Conservation (phyloP, 331 rosid genomes). For the Pyracantha coccinea region DNA sequence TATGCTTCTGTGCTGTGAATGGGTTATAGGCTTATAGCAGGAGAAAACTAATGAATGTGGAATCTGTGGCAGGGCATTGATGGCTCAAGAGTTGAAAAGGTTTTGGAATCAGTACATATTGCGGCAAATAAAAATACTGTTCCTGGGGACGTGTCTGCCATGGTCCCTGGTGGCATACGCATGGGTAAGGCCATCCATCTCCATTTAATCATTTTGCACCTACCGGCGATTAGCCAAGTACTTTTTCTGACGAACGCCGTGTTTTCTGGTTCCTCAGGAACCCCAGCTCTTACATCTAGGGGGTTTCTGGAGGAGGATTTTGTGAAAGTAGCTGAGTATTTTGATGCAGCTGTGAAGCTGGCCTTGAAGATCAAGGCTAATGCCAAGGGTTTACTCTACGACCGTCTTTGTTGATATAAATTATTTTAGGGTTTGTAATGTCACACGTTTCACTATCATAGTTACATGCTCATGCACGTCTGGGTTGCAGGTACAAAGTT, state of each 20-base stretch:
- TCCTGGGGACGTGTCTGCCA: constrained; percentile 94
- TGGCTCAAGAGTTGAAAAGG: constrained; percentile 92
- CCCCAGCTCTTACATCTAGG: constrained; percentile 93
- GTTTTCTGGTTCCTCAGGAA: constrained; percentile 38
- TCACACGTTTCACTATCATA: neutral
- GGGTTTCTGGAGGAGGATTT: constrained; percentile 81
- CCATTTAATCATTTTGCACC: constrained; percentile 5
- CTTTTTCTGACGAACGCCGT: constrained; percentile 6
- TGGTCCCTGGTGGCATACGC: constrained; percentile 94
- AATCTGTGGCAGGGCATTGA: constrained; percentile 60
- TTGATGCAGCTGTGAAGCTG: constrained; percentile 75
- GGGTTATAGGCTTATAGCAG: neutral
- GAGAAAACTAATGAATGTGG: neutral
- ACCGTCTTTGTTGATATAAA: neutral
- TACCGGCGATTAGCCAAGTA: constrained; percentile 3
- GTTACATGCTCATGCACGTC: constrained; percentile 2
- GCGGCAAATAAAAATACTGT: constrained; percentile 94
- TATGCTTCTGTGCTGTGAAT: neutral
- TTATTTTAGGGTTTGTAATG: neutral
- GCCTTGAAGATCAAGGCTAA: constrained; percentile 73
- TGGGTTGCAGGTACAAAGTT: constrained; percentile 60
- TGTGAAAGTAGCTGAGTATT: constrained; percentile 65
- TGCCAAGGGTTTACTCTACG: constrained; percentile 35
- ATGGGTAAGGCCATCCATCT: constrained; percentile 51
- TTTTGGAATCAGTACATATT: constrained; percentile 71